Evolutionary conservation across 108 stramenopile species (phyloP).

Genomic region (Fistulifera pelliculosa): DNA sequence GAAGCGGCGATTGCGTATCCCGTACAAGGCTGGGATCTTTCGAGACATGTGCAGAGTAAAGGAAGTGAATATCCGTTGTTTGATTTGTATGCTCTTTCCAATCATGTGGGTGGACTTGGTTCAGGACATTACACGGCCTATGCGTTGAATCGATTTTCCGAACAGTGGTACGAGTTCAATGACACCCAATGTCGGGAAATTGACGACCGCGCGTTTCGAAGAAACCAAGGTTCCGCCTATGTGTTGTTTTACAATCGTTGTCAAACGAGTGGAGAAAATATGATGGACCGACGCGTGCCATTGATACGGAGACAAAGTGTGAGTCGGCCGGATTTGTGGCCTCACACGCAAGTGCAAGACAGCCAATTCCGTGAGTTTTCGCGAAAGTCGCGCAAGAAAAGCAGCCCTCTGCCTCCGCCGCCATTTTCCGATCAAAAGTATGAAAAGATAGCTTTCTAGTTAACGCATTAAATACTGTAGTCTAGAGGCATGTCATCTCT

Average conservation of each 20-base stretch:
- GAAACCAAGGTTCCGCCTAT: slow-evolving; percentile 39
- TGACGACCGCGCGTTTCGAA: slow-evolving; percentile 20
- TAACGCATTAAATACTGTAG: neutral
- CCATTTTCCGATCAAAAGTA: neutral
- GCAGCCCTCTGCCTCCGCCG: neutral
- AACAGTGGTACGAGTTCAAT: slow-evolving; percentile 78
- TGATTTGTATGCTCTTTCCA: slow-evolving; percentile 92
- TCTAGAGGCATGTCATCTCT: slow-evolving; percentile 6
- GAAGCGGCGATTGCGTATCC: slow-evolving; percentile 49
- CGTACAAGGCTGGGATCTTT: slow-evolving; percentile 54
- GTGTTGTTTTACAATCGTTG: slow-evolving; percentile 73
- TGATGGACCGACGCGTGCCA: too few species aligned
- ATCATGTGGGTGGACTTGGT: slow-evolving; percentile 82
- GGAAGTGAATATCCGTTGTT: slow-evolving; percentile 55
- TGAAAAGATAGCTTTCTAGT: neutral
- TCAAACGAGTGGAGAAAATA: slow-evolving; percentile 17
- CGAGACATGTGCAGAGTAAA: slow-evolving; percentile 26
- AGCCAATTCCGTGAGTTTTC: slow-evolving; percentile 26
- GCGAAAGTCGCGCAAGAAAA: slow-evolving; percentile 10
- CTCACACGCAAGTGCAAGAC: slow-evolving; percentile 63
- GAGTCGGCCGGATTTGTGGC: slow-evolving; percentile 74
- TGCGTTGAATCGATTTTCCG: slow-evolving; percentile 71
- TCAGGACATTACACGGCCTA: slow-evolving; percentile 94
- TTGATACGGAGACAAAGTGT: slow-evolving; percentile 60
- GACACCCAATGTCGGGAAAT: slow-evolving; percentile 39